Percentiles rank a stretch among this genome's conserved stretches.
phyloP scores from a whole-genome alignment of 208 protist genomes.

The Polymyxa betae region DNA sequence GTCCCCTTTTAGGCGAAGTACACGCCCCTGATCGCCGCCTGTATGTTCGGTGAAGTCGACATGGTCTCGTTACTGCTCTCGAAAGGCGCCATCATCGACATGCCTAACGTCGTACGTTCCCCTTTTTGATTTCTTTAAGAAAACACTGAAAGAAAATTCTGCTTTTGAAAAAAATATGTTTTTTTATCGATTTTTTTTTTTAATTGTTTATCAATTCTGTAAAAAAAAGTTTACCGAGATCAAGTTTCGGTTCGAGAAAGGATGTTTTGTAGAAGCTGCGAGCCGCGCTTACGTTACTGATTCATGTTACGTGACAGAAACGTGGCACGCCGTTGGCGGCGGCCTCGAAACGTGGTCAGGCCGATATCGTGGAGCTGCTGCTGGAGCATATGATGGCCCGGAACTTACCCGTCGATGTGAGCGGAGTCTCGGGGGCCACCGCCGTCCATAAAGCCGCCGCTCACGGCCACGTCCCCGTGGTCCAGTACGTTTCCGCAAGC shows the following conservation, averaged over 20 bases:
- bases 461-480: conserved; percentile 18
- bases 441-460: background rate
- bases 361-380: conserved; percentile 36
- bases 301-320: background rate
- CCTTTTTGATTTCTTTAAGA: background rate
- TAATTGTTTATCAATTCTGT: too few species aligned
- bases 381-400: conserved; percentile 20
- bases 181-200: too few species aligned
- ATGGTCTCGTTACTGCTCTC: conserved; percentile 42
- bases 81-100: conserved; percentile 48
- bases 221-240: too few species aligned
- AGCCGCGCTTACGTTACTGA: too few species aligned
- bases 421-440: background rate
- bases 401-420: conserved; percentile 47
- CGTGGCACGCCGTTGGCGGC: conserved; percentile 36
- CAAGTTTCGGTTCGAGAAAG: too few species aligned
- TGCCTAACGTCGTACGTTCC: background rate
- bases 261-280: too few species aligned
- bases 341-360: conserved; percentile 32
- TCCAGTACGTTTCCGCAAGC: background rate
- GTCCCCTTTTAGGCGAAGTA: background rate
- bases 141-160: too few species aligned
- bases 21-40: conserved; percentile 30
- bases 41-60: conserved; percentile 48
- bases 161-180: too few species aligned